A percentile compares a stretch with the other conserved stretches of the same genome.
phyloP scores from a whole-genome alignment of 2,329 filamentous ascomycete genomes.

The Biscogniauxia sp. region DNA sequence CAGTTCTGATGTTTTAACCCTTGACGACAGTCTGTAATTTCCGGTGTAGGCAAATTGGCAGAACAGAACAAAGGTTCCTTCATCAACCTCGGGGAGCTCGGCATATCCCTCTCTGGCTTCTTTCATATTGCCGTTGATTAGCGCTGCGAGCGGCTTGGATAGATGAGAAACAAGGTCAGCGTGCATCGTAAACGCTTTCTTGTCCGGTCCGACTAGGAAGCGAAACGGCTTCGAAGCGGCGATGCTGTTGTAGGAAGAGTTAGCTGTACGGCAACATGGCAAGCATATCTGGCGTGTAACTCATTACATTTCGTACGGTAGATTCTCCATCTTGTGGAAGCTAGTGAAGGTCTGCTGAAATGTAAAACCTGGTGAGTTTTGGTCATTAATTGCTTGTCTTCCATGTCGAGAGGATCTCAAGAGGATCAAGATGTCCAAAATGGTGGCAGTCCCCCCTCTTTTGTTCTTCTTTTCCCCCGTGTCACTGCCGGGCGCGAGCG shows the following conservation, averaged over 20 bases:
- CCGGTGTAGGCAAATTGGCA: constrained; percentile 49
- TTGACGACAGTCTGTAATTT: constrained; percentile 39
- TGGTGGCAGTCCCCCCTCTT: too few species aligned
- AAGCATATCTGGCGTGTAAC: background rate
- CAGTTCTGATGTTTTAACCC: too few species aligned
- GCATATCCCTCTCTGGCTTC: constrained; percentile 42
- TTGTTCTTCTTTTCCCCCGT: too few species aligned
- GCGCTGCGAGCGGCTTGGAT: constrained; percentile 40
- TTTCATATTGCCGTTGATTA: constrained; percentile 44
- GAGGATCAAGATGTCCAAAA: too few species aligned
- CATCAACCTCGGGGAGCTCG: constrained; percentile 44
- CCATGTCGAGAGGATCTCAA: too few species aligned
- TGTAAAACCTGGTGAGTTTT: too few species aligned
- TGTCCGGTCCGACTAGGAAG: constrained; percentile 43
- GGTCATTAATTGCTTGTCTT: too few species aligned
- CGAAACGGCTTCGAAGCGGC: constrained; percentile 40
- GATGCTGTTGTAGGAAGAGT: constrained; percentile 34
- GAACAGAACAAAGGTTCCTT: constrained; percentile 47
- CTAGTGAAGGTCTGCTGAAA: background rate
- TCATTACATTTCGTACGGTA: background rate
- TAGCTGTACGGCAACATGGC: background rate
- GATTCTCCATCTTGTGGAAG: constrained; percentile 6
- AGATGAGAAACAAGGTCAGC: constrained; percentile 41
- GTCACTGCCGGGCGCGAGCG: too few species aligned
- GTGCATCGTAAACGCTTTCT: constrained; percentile 46